Percentiles rank a stretch among this genome's conserved stretches.
These are phyloP conservation scores for Pezicula radicicola DNA, from an alignment of 2,329 filamentous ascomycete species.

Conservation along the genomic window DNA sequence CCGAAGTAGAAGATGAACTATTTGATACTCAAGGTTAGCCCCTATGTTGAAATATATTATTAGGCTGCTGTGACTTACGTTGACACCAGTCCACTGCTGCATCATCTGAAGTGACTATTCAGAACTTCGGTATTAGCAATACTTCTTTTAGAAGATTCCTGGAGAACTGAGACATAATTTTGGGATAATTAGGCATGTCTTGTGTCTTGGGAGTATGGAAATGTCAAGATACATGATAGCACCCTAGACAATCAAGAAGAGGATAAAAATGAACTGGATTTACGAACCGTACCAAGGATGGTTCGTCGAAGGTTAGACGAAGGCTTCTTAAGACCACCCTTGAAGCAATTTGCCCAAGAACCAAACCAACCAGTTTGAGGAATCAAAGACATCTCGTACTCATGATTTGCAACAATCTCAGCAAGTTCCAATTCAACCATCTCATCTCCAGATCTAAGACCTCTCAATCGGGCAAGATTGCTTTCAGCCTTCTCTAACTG, in stretches of 20 bases:
- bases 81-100: constrained; percentile 57
- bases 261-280: no score
- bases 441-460: constrained; percentile 68
- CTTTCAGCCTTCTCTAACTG: constrained; percentile 61
- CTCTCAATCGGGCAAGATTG: constrained; percentile 66
- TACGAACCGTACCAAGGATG: constrained; percentile 55
- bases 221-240: no score
- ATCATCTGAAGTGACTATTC: constrained; percentile 67
- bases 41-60: no score
- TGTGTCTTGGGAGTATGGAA: no score
- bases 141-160: no score
- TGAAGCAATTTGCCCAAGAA: constrained; percentile 69
- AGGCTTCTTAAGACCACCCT: constrained; percentile 56
- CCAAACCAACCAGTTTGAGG: constrained; percentile 62
- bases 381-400: constrained; percentile 73
- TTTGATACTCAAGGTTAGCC: no score
- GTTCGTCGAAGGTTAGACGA: constrained; percentile 70
- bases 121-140: no score
- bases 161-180: no score
- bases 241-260: no score
- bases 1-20: constrained; percentile 83
- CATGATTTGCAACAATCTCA: constrained; percentile 86
- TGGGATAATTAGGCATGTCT: no score
- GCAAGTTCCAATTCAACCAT: constrained; percentile 77
- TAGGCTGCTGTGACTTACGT: background rate